A percentile compares a stretch with the other conserved stretches of the same genome.
Conservation (phyloP, 2,329 filamentous ascomycete species). For the Diaporthe ilicicola region DNA sequence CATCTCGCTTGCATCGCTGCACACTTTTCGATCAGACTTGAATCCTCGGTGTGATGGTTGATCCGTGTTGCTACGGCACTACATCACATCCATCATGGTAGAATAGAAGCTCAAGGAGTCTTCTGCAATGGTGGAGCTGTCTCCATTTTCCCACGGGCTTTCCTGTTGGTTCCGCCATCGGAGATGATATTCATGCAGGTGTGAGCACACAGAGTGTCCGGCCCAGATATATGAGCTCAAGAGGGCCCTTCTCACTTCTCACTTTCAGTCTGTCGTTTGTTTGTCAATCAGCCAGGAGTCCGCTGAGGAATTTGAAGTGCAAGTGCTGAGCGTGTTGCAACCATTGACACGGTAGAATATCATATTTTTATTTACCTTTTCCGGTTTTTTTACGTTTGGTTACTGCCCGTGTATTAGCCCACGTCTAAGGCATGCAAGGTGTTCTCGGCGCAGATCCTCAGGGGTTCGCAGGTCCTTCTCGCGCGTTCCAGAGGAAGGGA, state of each 20-base stretch:
- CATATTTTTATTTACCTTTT: constrained; percentile 4
- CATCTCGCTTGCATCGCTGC: background rate
- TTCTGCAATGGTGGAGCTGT: background rate
- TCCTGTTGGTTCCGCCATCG: constrained; percentile 16
- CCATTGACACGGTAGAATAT: constrained; percentile 14
- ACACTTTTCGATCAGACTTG: background rate
- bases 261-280: background rate
- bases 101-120: background rate
- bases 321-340: background rate
- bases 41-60: background rate
- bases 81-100: background rate
- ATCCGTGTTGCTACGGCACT: background rate
- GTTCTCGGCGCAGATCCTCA: constrained; percentile 24
- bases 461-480: constrained; percentile 19
- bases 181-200: constrained; percentile 19
- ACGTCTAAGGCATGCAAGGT: constrained; percentile 17
- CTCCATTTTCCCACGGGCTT: background rate
- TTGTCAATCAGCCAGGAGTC: background rate
- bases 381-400: constrained; percentile 7
- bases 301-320: background rate
- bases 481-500: constrained; percentile 2
- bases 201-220: background rate
- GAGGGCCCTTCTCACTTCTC: background rate
- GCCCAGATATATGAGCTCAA: background rate
- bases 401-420: constrained; percentile 15